A percentile compares a stretch with the other conserved stretches of the same genome.
Conservation (phyloP, 2,329 filamentous ascomycete genomes). For the Fusarium sp. region DNA sequence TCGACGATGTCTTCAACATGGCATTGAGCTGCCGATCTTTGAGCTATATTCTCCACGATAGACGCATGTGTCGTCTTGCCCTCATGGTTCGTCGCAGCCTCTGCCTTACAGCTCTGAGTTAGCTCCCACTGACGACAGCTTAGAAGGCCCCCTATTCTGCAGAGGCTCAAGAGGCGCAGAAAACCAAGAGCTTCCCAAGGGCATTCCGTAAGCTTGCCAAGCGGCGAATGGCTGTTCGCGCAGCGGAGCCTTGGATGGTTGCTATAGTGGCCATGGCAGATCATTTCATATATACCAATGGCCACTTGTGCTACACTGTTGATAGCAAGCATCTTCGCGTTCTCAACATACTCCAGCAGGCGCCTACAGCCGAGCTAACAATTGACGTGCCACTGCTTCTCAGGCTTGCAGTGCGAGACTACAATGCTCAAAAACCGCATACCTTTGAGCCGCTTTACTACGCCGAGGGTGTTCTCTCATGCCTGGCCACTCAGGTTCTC, state of each 20-base stretch:
- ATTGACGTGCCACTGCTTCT: constrained; percentile 65
- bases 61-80: constrained; percentile 68
- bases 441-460: constrained; percentile 70
- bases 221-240: constrained; percentile 70
- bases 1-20: constrained; percentile 71
- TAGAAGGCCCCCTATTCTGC: constrained; percentile 42
- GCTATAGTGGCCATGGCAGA: constrained; percentile 71
- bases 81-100: constrained; percentile 64
- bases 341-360: constrained; percentile 66
- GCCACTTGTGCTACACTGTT: constrained; percentile 73
- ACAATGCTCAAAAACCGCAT: constrained; percentile 55
- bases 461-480: constrained; percentile 68
- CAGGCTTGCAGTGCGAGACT: constrained; percentile 53
- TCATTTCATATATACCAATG: constrained; percentile 72
- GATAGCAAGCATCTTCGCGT: constrained; percentile 65
- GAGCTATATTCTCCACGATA: constrained; percentile 63
- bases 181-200: constrained; percentile 38
- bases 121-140: constrained; percentile 36
- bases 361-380: constrained; percentile 65
- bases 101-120: constrained; percentile 5
- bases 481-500: constrained; percentile 63
- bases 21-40: constrained; percentile 66
- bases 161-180: constrained; percentile 42
- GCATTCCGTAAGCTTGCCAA: constrained; percentile 71
- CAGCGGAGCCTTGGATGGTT: constrained; percentile 72